Evolutionary conservation across 108 stramenopile species (phyloP).

Genomic region (Craspedostauros australis): DNA sequence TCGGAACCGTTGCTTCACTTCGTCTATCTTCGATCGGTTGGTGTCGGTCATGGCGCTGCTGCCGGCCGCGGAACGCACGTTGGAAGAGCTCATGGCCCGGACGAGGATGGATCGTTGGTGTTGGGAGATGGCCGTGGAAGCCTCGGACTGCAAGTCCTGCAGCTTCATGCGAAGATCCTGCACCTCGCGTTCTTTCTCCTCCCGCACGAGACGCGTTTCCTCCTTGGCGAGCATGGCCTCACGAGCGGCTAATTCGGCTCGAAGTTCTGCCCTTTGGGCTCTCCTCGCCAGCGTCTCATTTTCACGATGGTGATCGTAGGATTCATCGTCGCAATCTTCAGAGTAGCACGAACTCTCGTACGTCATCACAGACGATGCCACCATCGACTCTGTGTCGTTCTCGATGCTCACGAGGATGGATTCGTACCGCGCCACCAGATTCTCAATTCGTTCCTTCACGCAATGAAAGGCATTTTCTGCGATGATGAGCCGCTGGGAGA

Average conservation of each 20-base stretch:
- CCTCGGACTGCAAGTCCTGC: slow-evolving; percentile 34
- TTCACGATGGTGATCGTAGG: slow-evolving; percentile 25
- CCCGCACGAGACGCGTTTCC: slow-evolving; percentile 36
- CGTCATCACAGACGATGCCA: slow-evolving; percentile 41
- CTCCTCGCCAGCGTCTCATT: slow-evolving; percentile 41
- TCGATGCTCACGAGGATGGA: slow-evolving; percentile 63
- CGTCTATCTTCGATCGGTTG: slow-evolving; percentile 22
- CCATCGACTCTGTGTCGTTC: slow-evolving; percentile 35
- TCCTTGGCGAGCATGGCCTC: slow-evolving; percentile 59
- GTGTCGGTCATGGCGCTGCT: background rate
- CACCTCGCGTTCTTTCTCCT: slow-evolving; percentile 66
- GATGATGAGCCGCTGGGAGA: slow-evolving; percentile 62
- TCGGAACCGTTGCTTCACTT: slow-evolving; percentile 71
- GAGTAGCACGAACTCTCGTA: slow-evolving; percentile 43
- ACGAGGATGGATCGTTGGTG: slow-evolving; percentile 28
- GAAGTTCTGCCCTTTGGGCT: slow-evolving; percentile 65
- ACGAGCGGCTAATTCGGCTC: slow-evolving; percentile 69
- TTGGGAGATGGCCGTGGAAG: slow-evolving; percentile 32
- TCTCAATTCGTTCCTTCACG: slow-evolving; percentile 60
- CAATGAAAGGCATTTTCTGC: slow-evolving; percentile 73
- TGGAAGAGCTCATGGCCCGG: slow-evolving; percentile 11
- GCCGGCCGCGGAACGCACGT: background rate
- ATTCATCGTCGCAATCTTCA: slow-evolving; percentile 17
- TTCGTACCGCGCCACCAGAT: slow-evolving; percentile 67
- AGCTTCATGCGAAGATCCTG: slow-evolving; percentile 43